Evolutionary conservation across 805 yeast genomes (phyloP).

Genomic region (Maudiozyma turicensis): DNA sequence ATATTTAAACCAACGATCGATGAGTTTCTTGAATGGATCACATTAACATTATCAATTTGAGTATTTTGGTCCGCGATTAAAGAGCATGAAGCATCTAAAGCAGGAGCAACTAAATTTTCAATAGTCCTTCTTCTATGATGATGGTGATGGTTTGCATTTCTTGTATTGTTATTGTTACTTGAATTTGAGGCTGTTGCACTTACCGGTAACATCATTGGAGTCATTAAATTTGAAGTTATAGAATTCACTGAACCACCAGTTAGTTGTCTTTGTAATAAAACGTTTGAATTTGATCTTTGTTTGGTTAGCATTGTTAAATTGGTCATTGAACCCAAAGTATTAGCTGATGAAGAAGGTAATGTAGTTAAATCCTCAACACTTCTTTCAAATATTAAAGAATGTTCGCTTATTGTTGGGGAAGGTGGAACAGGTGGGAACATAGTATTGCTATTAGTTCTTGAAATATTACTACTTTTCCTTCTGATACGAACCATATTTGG

Average conservation of each 20-base stretch:
- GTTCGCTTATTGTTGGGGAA: slow-evolving; percentile 17
- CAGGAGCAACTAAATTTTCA: slow-evolving; percentile 73
- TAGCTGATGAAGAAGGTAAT: slow-evolving; percentile 1
- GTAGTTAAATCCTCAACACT: slow-evolving; percentile 49
- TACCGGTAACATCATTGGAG: neutral
- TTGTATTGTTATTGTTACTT: neutral
- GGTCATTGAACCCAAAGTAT: slow-evolving; percentile 6
- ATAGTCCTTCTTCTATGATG: slow-evolving; percentile 32
- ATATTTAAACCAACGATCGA: slow-evolving; percentile 38
- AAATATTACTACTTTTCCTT: neutral
- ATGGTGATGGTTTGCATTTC: neutral
- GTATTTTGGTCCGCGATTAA: slow-evolving; percentile 46
- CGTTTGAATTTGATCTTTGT: slow-evolving; percentile 5
- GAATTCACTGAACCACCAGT: slow-evolving; percentile 5
- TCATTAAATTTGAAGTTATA: neutral
- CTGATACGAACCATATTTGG: neutral
- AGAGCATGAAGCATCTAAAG: slow-evolving; percentile 67
- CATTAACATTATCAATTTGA: slow-evolving; percentile 59
- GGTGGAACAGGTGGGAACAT: neutral
- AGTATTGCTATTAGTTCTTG: slow-evolving; percentile 1
- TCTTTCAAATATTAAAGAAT: slow-evolving; percentile 54
- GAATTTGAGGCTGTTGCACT: neutral
- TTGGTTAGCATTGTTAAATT: neutral
- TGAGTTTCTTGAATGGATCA: slow-evolving; percentile 55
- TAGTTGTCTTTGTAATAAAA: slow-evolving; percentile 3